Evolutionary conservation across 495 filamentous ascomycete species (phyloP).

Genomic region (Darksidea phi): DNA sequence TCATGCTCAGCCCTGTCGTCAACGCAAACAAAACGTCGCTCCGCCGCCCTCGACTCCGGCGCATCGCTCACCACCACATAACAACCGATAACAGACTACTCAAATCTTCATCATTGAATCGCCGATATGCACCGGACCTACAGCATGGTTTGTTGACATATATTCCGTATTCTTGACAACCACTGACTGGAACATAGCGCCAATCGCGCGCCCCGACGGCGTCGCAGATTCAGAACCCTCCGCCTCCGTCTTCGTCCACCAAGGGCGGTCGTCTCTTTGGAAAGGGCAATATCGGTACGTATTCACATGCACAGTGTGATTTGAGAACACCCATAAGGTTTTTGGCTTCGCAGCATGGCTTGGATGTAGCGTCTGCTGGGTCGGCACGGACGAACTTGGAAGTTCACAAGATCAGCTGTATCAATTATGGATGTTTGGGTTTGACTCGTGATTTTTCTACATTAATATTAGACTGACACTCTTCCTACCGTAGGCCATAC

Average conservation of each 20-base stretch:
- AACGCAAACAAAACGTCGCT: slow-evolving; percentile 19
- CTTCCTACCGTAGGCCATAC: slow-evolving; percentile 69
- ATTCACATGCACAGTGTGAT: too few relatives aligned
- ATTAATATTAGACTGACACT: not conserved
- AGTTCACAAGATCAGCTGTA: too few relatives aligned
- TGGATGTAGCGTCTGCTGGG: too few relatives aligned
- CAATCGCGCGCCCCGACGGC: slow-evolving; percentile 90
- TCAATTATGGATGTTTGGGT: slow-evolving; percentile 10
- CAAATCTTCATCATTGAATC: slow-evolving; percentile 1
- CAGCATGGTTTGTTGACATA: slow-evolving; percentile 60
- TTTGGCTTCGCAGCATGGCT: too few relatives aligned
- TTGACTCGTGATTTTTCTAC: slow-evolving; percentile 10
- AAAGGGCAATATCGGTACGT: slow-evolving; percentile 76
- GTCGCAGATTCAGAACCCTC: slow-evolving; percentile 86
- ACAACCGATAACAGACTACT: not conserved
- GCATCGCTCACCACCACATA: not conserved
- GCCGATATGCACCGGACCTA: slow-evolving; percentile 91
- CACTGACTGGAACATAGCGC: slow-evolving; percentile 51
- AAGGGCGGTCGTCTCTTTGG: slow-evolving; percentile 89
- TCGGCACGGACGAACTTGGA: slow-evolving; percentile 28
- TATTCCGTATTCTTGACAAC: too few relatives aligned
- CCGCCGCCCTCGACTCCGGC: slow-evolving; percentile 1
- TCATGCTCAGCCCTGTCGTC: not conserved
- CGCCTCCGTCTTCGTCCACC: slow-evolving; percentile 84
- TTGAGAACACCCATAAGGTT: not conserved